Percentiles rank a stretch among this genome's conserved stretches.
phyloP scores from a whole-genome alignment of 352 stramenopile species.

The Stramenopiles sp. region DNA sequence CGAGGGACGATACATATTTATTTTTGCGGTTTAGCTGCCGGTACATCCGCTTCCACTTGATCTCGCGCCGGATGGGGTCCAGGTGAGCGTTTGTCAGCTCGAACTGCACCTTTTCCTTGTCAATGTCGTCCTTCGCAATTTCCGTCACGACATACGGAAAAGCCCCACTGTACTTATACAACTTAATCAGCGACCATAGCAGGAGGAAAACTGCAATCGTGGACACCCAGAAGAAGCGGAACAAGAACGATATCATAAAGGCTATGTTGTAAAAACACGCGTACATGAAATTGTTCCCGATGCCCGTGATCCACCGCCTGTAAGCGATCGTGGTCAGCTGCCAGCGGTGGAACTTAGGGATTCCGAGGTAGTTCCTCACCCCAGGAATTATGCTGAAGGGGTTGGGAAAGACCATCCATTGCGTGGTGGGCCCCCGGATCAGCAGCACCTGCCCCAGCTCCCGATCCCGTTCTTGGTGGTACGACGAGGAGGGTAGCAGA shows the following conservation, averaged over 20 bases:
- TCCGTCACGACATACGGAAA: not conserved
- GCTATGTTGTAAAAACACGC: not conserved
- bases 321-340: not conserved
- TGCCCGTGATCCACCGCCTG: not conserved
- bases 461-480: slow-evolving; percentile 9
- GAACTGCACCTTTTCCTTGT: not conserved
- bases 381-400: not conserved
- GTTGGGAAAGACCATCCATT: too few relatives aligned
- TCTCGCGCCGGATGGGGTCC: not conserved
- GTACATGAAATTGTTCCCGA: slow-evolving; percentile 9
- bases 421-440: not conserved
- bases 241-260: not conserved
- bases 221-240: not conserved
- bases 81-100: not conserved
- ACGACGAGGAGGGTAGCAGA: not conserved
- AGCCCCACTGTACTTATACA: not conserved
- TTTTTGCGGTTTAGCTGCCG: not conserved
- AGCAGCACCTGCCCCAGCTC: not conserved
- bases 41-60: not conserved
- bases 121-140: not conserved
- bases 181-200: not conserved
- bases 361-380: not conserved
- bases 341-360: not conserved
- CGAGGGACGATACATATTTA: not conserved
- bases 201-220: not conserved